A percentile compares a stretch with the other conserved stretches of the same genome.
Evolutionary conservation across 495 filamentous ascomycete species (phyloP).

Genomic region (Lasiosphaeria ovina): DNA sequence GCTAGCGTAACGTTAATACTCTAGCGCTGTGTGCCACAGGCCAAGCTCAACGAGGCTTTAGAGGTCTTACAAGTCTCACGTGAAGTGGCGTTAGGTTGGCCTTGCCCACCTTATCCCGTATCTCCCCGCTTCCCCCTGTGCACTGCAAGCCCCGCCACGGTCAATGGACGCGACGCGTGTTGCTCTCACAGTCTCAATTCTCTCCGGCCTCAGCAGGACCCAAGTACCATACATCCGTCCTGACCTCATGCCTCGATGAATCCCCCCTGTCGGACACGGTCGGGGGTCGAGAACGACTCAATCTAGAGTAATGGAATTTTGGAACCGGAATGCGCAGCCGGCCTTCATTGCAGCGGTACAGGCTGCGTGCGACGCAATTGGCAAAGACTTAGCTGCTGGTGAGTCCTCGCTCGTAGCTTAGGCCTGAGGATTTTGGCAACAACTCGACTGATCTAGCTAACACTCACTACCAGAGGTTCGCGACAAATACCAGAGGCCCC

Average conservation of each 20-base stretch:
- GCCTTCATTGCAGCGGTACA: constrained; percentile 41
- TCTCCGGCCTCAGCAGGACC: too few species aligned
- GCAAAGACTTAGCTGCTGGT: constrained; percentile 37
- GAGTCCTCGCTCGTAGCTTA: constrained; percentile 12
- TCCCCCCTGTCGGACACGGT: too few species aligned
- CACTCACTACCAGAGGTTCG: constrained; percentile 19
- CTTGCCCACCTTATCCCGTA: too few species aligned
- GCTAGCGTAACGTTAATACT: too few species aligned
- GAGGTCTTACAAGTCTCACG: background rate
- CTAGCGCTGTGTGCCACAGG: too few species aligned
- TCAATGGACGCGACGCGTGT: too few species aligned
- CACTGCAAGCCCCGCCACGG: too few species aligned
- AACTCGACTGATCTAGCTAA: constrained; percentile 1
- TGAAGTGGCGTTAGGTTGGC: constrained; percentile 1
- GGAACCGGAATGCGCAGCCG: constrained; percentile 38
- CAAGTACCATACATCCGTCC: background rate
- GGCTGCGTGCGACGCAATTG: constrained; percentile 39
- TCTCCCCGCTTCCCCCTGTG: too few species aligned
- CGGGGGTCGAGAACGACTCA: background rate
- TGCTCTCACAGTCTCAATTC: too few species aligned
- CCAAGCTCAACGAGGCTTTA: too few species aligned
- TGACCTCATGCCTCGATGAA: too few species aligned
- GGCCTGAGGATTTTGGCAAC: background rate
- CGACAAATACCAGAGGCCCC: constrained; percentile 13
- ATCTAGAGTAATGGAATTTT: constrained; percentile 35